These are phyloP conservation scores for Wickerhamiella hasegawae DNA, from an alignment of 805 yeast genomes.

Conservation along the genomic window DNA sequence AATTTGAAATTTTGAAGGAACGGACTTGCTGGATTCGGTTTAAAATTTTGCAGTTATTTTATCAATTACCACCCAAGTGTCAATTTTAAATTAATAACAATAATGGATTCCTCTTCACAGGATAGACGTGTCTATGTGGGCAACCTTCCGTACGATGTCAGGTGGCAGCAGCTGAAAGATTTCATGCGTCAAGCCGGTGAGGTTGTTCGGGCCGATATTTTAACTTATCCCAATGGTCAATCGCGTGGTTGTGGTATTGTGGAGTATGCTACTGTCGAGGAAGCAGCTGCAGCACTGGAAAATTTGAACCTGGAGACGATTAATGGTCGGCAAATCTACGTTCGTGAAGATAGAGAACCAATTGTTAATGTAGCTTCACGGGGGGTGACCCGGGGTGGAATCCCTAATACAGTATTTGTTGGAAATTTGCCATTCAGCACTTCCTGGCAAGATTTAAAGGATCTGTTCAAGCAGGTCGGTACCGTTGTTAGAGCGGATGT, in stretches of 20 bases:
- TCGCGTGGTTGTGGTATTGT: conserved; percentile 47
- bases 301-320: conserved; percentile 49
- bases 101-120: neutral
- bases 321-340: conserved; percentile 67
- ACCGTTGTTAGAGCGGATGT: conserved; percentile 72
- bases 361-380: too few relatives aligned
- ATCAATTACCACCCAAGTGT: too few relatives aligned
- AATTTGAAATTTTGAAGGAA: too few relatives aligned
- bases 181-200: conserved; percentile 34
- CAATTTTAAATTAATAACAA: too few relatives aligned
- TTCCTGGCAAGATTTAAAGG: conserved; percentile 75
- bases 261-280: conserved; percentile 50
- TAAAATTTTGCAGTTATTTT: too few relatives aligned
- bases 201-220: conserved; percentile 69
- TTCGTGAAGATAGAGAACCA: conserved; percentile 57
- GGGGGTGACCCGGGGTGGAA: conserved; percentile 5
- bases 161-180: conserved; percentile 25
- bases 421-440: conserved; percentile 72
- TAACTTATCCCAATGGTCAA: conserved; percentile 60
- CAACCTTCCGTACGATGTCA: conserved; percentile 25
- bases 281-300: conserved; percentile 56
- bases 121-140: conserved; percentile 29
- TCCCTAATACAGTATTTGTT: conserved; percentile 34
- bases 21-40: too few relatives aligned
- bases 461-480: conserved; percentile 65